These are phyloP conservation scores for Sonneratia alba DNA, from an alignment of 345 rosid genomes.

Conservation along the genomic window DNA sequence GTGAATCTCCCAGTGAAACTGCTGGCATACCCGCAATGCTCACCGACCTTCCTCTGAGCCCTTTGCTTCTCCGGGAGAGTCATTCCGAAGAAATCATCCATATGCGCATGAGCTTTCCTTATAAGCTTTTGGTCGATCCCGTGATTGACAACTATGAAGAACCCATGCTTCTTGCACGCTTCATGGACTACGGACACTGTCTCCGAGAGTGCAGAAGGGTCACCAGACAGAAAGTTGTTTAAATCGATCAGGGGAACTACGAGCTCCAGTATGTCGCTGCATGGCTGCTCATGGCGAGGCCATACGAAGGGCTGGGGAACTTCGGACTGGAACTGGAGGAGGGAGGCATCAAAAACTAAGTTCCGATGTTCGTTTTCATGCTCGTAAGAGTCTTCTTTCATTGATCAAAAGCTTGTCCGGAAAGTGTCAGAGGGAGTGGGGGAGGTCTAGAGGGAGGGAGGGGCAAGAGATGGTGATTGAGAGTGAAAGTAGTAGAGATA, in stretches of 20 bases:
- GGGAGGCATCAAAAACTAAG: constrained; percentile 43
- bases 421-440: neutral
- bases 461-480: neutral
- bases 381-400: neutral
- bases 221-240: constrained; percentile 38
- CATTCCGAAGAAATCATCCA: constrained; percentile 52
- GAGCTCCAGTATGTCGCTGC: constrained; percentile 28
- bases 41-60: constrained; percentile 53
- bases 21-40: constrained; percentile 63
- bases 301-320: constrained; percentile 68
- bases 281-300: constrained; percentile 67
- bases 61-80: constrained; percentile 41
- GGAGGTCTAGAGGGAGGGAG: neutral
- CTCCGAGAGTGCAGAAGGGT: constrained; percentile 21
- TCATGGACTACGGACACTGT: constrained; percentile 40
- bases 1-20: constrained; percentile 72
- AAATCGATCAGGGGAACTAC: constrained; percentile 55
- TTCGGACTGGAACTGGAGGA: constrained; percentile 26
- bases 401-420: neutral
- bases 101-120: constrained; percentile 30
- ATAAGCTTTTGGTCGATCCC: constrained; percentile 46
- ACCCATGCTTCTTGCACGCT: constrained; percentile 65
- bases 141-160: constrained; percentile 64
- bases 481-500: neutral
- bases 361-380: neutral